Evolutionary conservation across 768 basidiomycete species (phyloP).

Genomic region (Sporobolomyces pararoseus): DNA sequence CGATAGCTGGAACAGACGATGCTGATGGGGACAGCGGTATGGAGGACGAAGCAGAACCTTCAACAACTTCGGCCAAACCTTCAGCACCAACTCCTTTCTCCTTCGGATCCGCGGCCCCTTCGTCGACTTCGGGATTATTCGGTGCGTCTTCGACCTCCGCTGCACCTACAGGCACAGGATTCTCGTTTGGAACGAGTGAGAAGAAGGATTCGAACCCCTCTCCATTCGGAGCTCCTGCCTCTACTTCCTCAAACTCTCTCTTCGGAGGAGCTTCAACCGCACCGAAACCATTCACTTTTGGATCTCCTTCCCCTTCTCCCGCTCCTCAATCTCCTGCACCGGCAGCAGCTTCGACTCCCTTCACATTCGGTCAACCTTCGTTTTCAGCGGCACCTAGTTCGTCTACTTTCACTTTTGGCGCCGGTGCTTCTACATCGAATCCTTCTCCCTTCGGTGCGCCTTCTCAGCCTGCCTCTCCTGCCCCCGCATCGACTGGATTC

Average conservation of each 20-base stretch:
- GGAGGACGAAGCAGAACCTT: slow-evolving; percentile 36
- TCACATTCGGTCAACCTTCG: slow-evolving; percentile 11
- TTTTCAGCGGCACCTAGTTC: background rate
- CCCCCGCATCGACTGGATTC: slow-evolving; percentile 20
- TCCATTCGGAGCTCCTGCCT: background rate
- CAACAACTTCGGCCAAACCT: background rate
- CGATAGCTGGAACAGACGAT: slow-evolving; percentile 19
- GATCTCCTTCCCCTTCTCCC: slow-evolving; percentile 3
- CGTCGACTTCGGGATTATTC: background rate
- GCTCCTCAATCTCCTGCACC: background rate
- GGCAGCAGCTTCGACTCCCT: background rate
- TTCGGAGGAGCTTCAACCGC: slow-evolving; percentile 9
- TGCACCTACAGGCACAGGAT: background rate
- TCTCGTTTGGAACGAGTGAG: background rate
- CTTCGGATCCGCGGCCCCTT: slow-evolving; percentile 14
- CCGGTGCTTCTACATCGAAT: slow-evolving; percentile 8
- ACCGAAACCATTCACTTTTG: background rate
- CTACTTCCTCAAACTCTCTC: background rate
- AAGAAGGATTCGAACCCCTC: slow-evolving; percentile 2
- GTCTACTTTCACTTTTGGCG: background rate
- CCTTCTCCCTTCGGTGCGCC: slow-evolving; percentile 7
- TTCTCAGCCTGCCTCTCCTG: background rate
- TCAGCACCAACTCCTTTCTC: background rate
- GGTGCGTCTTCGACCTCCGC: background rate
- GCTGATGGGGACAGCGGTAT: slow-evolving; percentile 38